Conservation (phyloP, 495 filamentous ascomycete species). For the Tuber magnatum region DNA sequence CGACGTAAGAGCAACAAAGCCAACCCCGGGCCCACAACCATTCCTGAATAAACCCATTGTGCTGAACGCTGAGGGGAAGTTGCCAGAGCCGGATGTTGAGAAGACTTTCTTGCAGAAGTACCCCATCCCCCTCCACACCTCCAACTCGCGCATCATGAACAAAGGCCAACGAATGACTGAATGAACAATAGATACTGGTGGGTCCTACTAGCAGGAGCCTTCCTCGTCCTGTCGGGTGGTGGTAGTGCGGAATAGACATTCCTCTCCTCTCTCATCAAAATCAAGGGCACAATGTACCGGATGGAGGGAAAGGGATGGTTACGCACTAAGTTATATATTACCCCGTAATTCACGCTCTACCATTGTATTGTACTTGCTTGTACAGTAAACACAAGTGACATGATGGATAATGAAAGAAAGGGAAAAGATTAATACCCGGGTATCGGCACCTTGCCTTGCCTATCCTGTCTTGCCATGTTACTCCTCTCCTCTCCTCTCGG, state of each 20-base stretch:
- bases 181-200: slow-evolving; percentile 48
- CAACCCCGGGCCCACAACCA: slow-evolving; percentile 49
- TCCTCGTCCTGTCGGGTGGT: slow-evolving; percentile 43
- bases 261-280: not conserved
- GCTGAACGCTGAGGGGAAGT: slow-evolving; percentile 54
- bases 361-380: not conserved
- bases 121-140: slow-evolving; percentile 35
- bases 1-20: slow-evolving; percentile 48
- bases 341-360: not conserved
- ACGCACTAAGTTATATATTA: not conserved
- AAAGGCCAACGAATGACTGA: not conserved
- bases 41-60: slow-evolving; percentile 61
- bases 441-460: not conserved
- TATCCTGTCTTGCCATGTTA: not conserved
- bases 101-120: slow-evolving; percentile 68
- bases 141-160: slow-evolving; percentile 25
- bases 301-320: not conserved
- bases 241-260: slow-evolving; percentile 42
- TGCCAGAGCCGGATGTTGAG: slow-evolving; percentile 50
- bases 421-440: not conserved
- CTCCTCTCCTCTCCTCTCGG: not conserved
- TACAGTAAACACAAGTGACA: not conserved
- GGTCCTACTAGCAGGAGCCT: slow-evolving; percentile 39
- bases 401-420: not conserved
- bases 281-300: not conserved